Percentiles rank a stretch among this genome's conserved stretches.
Conservation (phyloP, 164 flowering plant genomes). For the Vitis amurensis region DNA sequence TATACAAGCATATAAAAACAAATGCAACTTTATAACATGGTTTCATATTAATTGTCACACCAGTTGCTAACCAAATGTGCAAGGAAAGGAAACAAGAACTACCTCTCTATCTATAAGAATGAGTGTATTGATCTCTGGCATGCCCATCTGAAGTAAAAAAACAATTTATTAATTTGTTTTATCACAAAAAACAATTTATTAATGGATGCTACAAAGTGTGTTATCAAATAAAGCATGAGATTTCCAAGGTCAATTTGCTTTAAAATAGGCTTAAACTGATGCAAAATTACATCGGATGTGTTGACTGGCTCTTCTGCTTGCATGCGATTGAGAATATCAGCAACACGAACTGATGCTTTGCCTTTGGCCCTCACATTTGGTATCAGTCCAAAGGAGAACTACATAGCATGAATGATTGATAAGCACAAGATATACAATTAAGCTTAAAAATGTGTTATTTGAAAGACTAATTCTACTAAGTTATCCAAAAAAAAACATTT, state of each 20-base stretch:
- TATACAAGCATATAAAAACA: too few relatives aligned
- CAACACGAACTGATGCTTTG: slow-evolving; percentile 81
- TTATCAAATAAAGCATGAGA: not conserved
- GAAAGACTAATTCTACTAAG: not conserved
- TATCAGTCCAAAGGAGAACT: slow-evolving; percentile 85
- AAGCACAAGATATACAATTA: not conserved
- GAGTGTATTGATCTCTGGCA: slow-evolving; percentile 85
- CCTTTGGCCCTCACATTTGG: slow-evolving; percentile 97
- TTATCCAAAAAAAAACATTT: not conserved
- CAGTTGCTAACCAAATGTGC: not conserved
- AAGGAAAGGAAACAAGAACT: slow-evolving; percentile 16
- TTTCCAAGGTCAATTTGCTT: not conserved
- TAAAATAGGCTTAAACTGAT: not conserved
- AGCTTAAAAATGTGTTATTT: not conserved
- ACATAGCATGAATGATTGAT: slow-evolving; percentile 9
- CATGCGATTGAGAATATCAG: slow-evolving; percentile 80
- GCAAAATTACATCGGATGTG: slow-evolving; percentile 59
- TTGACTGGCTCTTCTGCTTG: slow-evolving; percentile 89
- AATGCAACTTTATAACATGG: too few relatives aligned
- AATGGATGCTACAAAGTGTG: not conserved
- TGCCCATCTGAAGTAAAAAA: slow-evolving; percentile 46
- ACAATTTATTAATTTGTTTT: too few relatives aligned
- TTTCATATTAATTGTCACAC: too few relatives aligned
- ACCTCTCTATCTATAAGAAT: slow-evolving; percentile 94
- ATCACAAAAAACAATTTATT: slow-evolving; percentile 9